Percentiles rank a stretch among this genome's conserved stretches.
Conservation (phyloP, 345 rosid genomes). For the Hibiscus syriacus region DNA sequence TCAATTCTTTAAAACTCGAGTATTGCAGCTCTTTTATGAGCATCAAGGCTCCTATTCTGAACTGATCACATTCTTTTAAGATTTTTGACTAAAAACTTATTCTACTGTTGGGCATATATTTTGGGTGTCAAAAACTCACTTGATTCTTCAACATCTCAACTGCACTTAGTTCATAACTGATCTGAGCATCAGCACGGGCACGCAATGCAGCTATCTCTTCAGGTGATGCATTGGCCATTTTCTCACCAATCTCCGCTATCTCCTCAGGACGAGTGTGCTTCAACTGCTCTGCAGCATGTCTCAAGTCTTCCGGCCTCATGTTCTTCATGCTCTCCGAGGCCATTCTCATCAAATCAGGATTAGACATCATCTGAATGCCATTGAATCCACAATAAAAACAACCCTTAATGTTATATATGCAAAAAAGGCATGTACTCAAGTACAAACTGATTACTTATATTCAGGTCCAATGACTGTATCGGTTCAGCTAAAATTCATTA, state of each 20-base stretch:
- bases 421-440: neutral
- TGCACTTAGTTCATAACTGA: slow-evolving; percentile 56
- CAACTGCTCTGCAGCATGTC: slow-evolving; percentile 81
- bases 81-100: neutral
- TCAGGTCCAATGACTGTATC: neutral
- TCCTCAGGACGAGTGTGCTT: slow-evolving; percentile 74
- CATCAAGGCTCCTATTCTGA: neutral
- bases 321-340: slow-evolving; percentile 93
- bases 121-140: slow-evolving; percentile 28
- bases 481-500: neutral
- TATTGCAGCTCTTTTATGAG: neutral
- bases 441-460: neutral
- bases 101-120: neutral
- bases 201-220: slow-evolving; percentile 79
- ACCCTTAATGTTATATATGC: neutral
- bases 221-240: slow-evolving; percentile 80
- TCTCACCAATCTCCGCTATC: slow-evolving; percentile 84
- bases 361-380: slow-evolving; percentile 76
- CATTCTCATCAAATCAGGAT: slow-evolving; percentile 92
- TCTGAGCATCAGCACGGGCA: slow-evolving; percentile 68
- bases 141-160: slow-evolving; percentile 83
- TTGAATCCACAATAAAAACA: neutral
- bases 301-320: slow-evolving; percentile 85
- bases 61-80: neutral
- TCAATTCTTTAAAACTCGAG: neutral